Evolutionary conservation across 768 basidiomycete species (phyloP), one percentile per base, ranked within the genome.

Genomic region (Tylopilus plumbeoviolaceoides): DNA sequence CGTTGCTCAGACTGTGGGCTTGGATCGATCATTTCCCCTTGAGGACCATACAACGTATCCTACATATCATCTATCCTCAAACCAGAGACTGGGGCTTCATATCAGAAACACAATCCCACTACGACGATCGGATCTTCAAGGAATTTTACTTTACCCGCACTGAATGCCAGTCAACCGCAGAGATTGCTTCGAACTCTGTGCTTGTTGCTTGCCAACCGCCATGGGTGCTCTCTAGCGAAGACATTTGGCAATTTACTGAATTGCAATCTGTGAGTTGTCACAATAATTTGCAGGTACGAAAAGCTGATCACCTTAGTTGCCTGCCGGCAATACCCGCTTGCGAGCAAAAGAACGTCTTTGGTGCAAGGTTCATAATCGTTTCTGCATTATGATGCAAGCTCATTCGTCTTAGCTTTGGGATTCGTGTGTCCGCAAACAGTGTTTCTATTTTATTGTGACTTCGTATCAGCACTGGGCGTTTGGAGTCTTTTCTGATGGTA

Each of bases 401-500:
- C 12, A 59, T 48, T 27, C n/a, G 18, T 40, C 36, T 47, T 49
- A 69, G 68, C 55, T 69, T 31, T 84, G 81, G 79, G 83, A 85
- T 61, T 58, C 71, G 18, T 85, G 83, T 65, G 76, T 74, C 42
- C 62, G 68, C 38, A 71, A 70, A 55, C 70, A 74, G 23, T 75
- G 76, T 4, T 78, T 72, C 27, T 82, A 78, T 73, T 85, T 84
- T 48, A 75, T 83, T 15, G 60, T 85, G 47, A 83, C 82, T 7
- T 79, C 78, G 4, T 85, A 83, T 60, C 73, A 77, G 43, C 74
- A 79, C 15, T 85, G 83, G 83, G 70, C 78, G 7, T 84, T 84
- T 58, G 83, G 83, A 5, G 75, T 70, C 20, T 84, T 84, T 61
- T 80, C 81, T n/a, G 63, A 67, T 61, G 79, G 83, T 82, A 63